Conservation (phyloP, 441 rosid species). For the Bocquillonia castaneifolia region DNA sequence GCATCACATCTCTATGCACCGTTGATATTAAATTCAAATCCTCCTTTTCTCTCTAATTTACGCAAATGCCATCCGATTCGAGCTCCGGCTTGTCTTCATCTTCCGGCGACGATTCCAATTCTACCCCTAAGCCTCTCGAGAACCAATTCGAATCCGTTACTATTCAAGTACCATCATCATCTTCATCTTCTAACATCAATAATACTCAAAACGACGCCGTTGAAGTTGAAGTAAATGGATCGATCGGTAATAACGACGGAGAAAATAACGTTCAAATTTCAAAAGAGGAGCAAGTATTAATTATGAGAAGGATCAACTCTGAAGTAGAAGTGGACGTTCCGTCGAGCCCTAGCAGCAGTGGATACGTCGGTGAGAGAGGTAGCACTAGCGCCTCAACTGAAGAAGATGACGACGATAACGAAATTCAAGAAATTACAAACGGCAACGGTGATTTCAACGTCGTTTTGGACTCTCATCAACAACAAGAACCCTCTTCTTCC, state of each 20-base stretch:
- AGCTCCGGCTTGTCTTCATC: too few relatives aligned
- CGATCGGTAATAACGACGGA: constrained; percentile 15
- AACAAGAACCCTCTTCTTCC: too few relatives aligned
- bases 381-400: constrained; percentile 47
- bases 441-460: constrained; percentile 27
- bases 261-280: background rate
- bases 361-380: constrained; percentile 92
- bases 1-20: too few relatives aligned
- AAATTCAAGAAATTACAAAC: constrained; percentile 51
- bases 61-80: constrained; percentile 32
- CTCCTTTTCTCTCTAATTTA: background rate
- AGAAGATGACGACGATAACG: constrained; percentile 54
- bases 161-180: background rate
- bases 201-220: constrained; percentile 1
- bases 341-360: constrained; percentile 82
- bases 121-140: constrained; percentile 30
- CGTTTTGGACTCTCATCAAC: constrained; percentile 39
- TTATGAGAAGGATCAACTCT: constrained; percentile 33
- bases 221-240: constrained; percentile 22
- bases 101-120: constrained; percentile 25
- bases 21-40: too few relatives aligned
- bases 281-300: background rate
- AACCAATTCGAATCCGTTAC: constrained; percentile 27
- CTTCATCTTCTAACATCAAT: constrained; percentile 2
- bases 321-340: constrained; percentile 57